These are phyloP conservation scores for Coemansia nantahalensis DNA, from an alignment of 192 early-diverging fungal species.

Conservation along the genomic window DNA sequence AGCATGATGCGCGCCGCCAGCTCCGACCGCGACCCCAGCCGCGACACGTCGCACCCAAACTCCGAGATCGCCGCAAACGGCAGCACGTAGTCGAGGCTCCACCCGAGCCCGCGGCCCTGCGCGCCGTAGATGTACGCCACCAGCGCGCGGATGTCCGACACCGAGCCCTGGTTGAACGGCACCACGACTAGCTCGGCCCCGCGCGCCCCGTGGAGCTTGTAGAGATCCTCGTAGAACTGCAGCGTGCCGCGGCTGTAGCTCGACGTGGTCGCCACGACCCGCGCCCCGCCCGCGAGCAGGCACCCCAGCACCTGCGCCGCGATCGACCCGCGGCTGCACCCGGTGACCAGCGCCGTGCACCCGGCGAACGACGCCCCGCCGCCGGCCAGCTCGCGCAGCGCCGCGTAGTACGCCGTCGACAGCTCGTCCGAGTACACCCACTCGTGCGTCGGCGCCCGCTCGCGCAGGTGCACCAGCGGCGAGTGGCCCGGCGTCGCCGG, in stretches of 20 bases:
- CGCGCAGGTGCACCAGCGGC: conserved; percentile 41
- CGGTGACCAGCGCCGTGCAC: conserved; percentile 81
- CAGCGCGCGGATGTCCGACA: conserved; percentile 70
- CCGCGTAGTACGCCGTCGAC: conserved; percentile 24
- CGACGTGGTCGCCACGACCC: conserved; percentile 81
- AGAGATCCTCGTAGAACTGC: conserved; percentile 83
- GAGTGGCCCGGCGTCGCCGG: conserved; percentile 50
- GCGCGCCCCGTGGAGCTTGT: conserved; percentile 79
- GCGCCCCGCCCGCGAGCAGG: conserved; percentile 66
- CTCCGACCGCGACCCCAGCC: conserved; percentile 79
- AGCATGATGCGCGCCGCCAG: conserved; percentile 90
- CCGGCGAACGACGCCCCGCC: conserved; percentile 78
- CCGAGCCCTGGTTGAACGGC: conserved; percentile 90
- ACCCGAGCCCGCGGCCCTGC: conserved; percentile 56
- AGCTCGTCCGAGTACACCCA: conserved; percentile 17
- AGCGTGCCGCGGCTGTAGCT: conserved; percentile 65
- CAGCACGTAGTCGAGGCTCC: conserved; percentile 91
- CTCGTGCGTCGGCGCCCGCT: conserved; percentile 7
- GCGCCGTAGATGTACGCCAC: conserved; percentile 73
- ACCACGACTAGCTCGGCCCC: conserved; percentile 85
- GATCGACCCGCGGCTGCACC: conserved; percentile 87
- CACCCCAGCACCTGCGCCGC: conserved; percentile 80
- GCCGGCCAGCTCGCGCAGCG: conserved; percentile 64
- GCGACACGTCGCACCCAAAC: conserved; percentile 77
- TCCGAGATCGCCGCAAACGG: conserved; percentile 92